These are phyloP conservation scores for Dentipellis fragilis DNA, from an alignment of 768 basidiomycete species.

Conservation along the genomic window DNA sequence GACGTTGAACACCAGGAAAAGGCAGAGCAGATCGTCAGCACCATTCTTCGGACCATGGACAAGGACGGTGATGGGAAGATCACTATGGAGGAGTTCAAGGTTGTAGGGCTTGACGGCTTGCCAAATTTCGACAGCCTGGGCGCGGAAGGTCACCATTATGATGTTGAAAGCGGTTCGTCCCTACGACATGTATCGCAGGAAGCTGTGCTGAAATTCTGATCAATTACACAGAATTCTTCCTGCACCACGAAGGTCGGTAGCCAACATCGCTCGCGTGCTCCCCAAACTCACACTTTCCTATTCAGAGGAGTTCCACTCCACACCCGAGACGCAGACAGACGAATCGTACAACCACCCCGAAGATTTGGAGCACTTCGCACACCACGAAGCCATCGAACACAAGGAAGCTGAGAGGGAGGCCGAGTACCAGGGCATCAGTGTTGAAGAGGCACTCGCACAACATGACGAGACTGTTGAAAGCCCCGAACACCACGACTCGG, in stretches of 20 bases:
- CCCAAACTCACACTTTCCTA: neutral
- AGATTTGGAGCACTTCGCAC: constrained; percentile 84
- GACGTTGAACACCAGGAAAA: constrained; percentile 74
- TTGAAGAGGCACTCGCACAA: constrained; percentile 54
- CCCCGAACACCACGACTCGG: constrained; percentile 1
- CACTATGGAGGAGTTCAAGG: constrained; percentile 59
- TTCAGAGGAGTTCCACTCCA: constrained; percentile 83
- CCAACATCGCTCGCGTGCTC: neutral
- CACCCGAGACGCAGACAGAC: constrained; percentile 96
- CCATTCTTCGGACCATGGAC: constrained; percentile 65
- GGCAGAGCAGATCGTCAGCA: constrained; percentile 65
- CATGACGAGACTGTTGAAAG: constrained; percentile 23
- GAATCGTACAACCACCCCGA: constrained; percentile 92
- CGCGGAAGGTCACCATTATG: constrained; percentile 90
- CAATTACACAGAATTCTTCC: constrained; percentile 64
- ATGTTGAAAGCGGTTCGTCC: constrained; percentile 73
- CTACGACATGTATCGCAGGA: neutral
- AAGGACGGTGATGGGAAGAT: constrained; percentile 63
- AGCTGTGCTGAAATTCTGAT: constrained; percentile 1
- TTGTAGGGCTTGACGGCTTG: constrained; percentile 62
- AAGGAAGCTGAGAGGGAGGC: constrained; percentile 81
- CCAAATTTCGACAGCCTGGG: constrained; percentile 80
- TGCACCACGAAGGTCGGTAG: constrained; percentile 86
- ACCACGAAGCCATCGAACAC: constrained; percentile 79
- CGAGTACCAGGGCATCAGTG: constrained; percentile 69